phyloP scores from a whole-genome alignment of 2,329 filamentous ascomycete species.

The Fusarium hainanense region DNA sequence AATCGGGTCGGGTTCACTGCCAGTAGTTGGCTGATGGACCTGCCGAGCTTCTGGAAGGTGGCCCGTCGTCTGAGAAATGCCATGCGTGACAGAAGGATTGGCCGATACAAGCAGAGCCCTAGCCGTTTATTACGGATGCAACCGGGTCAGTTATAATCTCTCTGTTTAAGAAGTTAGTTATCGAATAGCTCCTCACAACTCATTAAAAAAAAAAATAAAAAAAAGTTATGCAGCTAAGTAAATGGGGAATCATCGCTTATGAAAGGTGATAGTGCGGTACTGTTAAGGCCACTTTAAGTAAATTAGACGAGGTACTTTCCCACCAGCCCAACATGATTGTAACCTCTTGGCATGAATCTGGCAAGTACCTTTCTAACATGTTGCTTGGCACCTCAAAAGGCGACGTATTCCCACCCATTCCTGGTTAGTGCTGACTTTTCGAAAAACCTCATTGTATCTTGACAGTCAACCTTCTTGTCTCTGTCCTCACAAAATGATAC shows the following conservation, averaged over 20 bases:
- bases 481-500: neutral
- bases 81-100: too few relatives aligned
- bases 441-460: neutral
- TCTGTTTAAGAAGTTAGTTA: too few relatives aligned
- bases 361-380: neutral
- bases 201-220: too few relatives aligned
- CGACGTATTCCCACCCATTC: neutral
- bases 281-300: neutral
- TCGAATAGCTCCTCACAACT: accelerated
- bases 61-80: too few relatives aligned
- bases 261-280: neutral
- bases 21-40: too few relatives aligned
- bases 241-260: neutral
- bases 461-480: neutral
- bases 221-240: too few relatives aligned
- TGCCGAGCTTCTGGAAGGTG: too few relatives aligned
- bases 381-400: neutral
- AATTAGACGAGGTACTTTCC: neutral
- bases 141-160: too few relatives aligned
- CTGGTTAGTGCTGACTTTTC: constrained; percentile 3
- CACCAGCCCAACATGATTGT: neutral
- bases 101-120: too few relatives aligned
- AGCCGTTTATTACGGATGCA: too few relatives aligned
- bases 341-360: neutral
- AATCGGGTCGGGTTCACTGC: too few relatives aligned